Conservation (phyloP, 2,329 filamentous ascomycete genomes). For the Coniochaeta sp. region DNA sequence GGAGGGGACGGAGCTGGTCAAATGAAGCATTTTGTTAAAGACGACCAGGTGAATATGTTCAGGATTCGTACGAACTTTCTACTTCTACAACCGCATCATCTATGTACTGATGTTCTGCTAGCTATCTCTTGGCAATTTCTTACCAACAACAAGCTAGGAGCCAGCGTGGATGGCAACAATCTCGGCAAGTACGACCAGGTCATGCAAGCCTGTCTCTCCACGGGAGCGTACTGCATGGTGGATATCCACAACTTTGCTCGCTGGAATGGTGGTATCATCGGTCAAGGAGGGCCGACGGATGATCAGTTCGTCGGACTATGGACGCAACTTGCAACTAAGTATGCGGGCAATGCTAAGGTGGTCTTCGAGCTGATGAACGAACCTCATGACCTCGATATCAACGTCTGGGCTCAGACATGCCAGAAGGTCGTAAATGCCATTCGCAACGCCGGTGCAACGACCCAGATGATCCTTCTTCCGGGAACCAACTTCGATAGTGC, state of each 20-base stretch:
- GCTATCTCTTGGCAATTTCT: constrained; percentile 54
- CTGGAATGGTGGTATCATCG: constrained; percentile 55
- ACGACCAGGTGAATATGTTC: constrained; percentile 47
- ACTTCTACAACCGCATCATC: neutral
- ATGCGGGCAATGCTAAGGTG: constrained; percentile 43
- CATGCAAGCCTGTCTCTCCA: constrained; percentile 46
- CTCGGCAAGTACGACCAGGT: constrained; percentile 45
- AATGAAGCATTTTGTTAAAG: constrained; percentile 48
- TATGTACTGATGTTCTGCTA: constrained; percentile 4
- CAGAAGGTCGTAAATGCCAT: constrained; percentile 60
- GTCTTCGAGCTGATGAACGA: constrained; percentile 65
- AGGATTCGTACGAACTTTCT: constrained; percentile 21
- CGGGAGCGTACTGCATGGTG: constrained; percentile 51
- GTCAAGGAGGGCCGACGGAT: constrained; percentile 56
- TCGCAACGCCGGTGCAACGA: constrained; percentile 52
- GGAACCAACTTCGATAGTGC: constrained; percentile 52
- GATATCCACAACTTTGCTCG: constrained; percentile 50
- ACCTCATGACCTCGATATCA: constrained; percentile 52
- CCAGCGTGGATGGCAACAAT: constrained; percentile 37
- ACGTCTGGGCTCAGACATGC: constrained; percentile 49
- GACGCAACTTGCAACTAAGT: constrained; percentile 49
- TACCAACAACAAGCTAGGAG: constrained; percentile 42
- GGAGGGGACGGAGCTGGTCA: constrained; percentile 35
- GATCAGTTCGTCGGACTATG: constrained; percentile 55
- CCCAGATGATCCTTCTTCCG: constrained; percentile 56